Base-by-base conservation (phyloP, 352 stramenopile genomes). In the Hyaloperonospora brassicae region DNA sequence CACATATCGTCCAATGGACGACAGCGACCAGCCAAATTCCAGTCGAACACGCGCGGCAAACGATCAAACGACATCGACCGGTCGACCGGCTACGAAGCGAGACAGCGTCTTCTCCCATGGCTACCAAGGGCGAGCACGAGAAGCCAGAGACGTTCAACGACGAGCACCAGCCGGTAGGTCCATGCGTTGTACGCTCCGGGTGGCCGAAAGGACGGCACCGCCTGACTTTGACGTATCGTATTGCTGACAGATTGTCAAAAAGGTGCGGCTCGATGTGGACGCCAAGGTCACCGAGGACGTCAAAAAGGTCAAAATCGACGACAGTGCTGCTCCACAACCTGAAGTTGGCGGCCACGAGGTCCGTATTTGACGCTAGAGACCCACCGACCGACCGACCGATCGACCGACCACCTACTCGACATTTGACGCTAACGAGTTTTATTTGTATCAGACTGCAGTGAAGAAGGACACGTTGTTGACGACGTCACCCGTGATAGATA, bases 51-150 rank as follows among this genome's bases (percentile, higher is more conserved):
- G 47, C 31, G 45, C 56, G 50, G 55, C 57, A 56, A 44, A 27
- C 11, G 38, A 55, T 31, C 17, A 8, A 34, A 34, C 27, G 27
- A 34, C 27, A 34, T 8, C 27, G 27, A 34, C 27, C 27, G 27
- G 8, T 8, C 27, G 27, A 34, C 27, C 27, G 27, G 27, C 27
- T 34, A 34, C 47, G 39, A 52, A 36, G 35, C 39, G 21, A 40
- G 24, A 14, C 12, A 47, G 44, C 23, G 40, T 41, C 39, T 51
- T 41, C 39, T 51, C 31, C 22, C 50, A 89, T 89, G 79, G 75
- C 79, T 52, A 85, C 72, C 40, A 83, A 84, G 62, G 65, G 81
- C 52, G 76, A 78, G 46, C 79, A 86, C 73, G 79, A 89, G 60
- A 89, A 89, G 67, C 79, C 79, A 24, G 72, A 84, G 57, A 68